Percentiles rank a stretch among this genome's conserved stretches.
Conservation (phyloP, 2,329 filamentous ascomycete species). For the Blumeria graminis region DNA sequence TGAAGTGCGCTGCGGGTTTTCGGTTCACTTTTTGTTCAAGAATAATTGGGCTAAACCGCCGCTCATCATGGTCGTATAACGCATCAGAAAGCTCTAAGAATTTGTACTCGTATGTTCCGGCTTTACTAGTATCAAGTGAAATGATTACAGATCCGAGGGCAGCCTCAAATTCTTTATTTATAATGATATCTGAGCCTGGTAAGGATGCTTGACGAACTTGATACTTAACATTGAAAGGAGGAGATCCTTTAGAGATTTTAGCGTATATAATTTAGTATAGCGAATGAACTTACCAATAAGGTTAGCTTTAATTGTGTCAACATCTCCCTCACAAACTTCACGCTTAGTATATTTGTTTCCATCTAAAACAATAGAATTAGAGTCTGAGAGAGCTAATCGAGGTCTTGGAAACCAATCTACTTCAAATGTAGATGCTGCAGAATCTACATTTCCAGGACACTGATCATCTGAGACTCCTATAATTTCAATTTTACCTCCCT, state of each 20-base stretch:
- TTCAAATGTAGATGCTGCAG: conserved; percentile 47
- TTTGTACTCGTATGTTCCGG: conserved; percentile 66
- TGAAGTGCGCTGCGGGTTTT: conserved; percentile 59
- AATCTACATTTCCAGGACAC: conserved; percentile 62
- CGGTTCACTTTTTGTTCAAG: conserved; percentile 69
- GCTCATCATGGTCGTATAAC: conserved; percentile 54
- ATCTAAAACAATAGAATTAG: conserved; percentile 31
- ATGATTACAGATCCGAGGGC: conserved; percentile 54
- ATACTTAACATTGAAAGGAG: conserved; percentile 68
- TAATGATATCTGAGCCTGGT: conserved; percentile 38
- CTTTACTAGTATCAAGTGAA: conserved; percentile 61
- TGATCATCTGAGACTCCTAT: conserved; percentile 51
- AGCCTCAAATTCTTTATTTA: conserved; percentile 50
- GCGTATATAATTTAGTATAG: background rate
- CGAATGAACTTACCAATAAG: conserved; percentile 37
- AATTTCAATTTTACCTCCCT: conserved; percentile 58
- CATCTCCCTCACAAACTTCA: conserved; percentile 81
- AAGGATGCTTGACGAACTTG: conserved; percentile 49
- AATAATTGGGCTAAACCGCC: conserved; percentile 37
- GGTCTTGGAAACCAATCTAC: conserved; percentile 74
- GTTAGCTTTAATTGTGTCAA: conserved; percentile 64
- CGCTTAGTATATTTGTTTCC: conserved; percentile 41
- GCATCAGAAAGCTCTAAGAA: conserved; percentile 66
- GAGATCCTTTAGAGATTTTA: conserved; percentile 28
- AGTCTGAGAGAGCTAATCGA: conserved; percentile 38